phyloP scores from a whole-genome alignment of 805 yeast genomes.

The Yarrowia yakushimensis region DNA sequence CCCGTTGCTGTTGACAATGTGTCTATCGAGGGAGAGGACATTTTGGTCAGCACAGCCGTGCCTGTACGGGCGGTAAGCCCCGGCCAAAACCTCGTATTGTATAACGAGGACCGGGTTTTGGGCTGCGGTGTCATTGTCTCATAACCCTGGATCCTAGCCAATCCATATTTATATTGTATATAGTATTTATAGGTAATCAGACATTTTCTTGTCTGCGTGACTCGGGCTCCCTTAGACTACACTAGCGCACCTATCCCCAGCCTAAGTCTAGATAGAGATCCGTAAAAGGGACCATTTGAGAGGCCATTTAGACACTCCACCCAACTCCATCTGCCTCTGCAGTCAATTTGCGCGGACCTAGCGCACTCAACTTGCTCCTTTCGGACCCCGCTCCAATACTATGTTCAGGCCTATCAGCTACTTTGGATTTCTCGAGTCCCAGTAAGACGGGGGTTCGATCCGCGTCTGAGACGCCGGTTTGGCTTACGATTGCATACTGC shows the following conservation, averaged over 20 bases:
- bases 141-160: no score
- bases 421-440: not conserved
- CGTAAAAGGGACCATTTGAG: not conserved
- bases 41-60: slow-evolving; percentile 42
- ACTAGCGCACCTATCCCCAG: not conserved
- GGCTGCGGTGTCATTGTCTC: slow-evolving; percentile 44
- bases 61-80: slow-evolving; percentile 75
- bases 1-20: slow-evolving; percentile 45
- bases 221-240: not conserved
- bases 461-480: slow-evolving; percentile 21
- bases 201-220: not conserved
- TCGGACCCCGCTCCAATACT: not conserved
- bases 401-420: not conserved
- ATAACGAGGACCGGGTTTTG: slow-evolving; percentile 59
- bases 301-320: not conserved
- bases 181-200: not conserved
- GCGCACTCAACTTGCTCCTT: not conserved
- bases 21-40: slow-evolving; percentile 26
- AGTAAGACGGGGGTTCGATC: slow-evolving; percentile 11
- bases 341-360: not conserved
- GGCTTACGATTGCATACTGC: slow-evolving; percentile 17
- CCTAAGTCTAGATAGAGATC: not conserved
- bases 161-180: slow-evolving; percentile 5
- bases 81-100: slow-evolving; percentile 81
- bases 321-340: not conserved